phyloP scores from a whole-genome alignment of 768 basidiomycete genomes.

The Ramaria sp. region DNA sequence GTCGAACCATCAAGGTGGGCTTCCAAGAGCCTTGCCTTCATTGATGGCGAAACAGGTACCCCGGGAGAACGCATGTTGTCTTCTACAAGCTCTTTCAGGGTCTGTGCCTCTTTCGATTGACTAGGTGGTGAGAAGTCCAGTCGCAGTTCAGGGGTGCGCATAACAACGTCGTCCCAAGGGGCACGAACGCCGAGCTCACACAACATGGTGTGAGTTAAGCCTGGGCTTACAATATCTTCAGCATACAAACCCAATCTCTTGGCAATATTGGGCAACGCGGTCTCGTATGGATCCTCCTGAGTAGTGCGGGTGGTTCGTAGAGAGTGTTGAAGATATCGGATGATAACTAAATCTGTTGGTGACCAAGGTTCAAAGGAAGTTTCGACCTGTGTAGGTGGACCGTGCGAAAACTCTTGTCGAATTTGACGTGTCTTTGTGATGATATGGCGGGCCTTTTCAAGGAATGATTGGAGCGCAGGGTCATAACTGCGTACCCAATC shows the following conservation, averaged over 20 bases:
- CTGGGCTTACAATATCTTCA: constrained; percentile 20
- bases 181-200: constrained; percentile 63
- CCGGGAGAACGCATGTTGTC: not conserved
- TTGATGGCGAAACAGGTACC: not conserved
- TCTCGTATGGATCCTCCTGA: constrained; percentile 54
- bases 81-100: constrained; percentile 2
- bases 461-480: constrained; percentile 37
- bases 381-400: constrained; percentile 19
- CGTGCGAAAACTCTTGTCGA: constrained; percentile 20
- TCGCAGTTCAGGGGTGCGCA: constrained; percentile 26
- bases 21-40: not conserved
- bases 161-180: constrained; percentile 68
- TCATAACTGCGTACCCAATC: constrained; percentile 33
- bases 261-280: constrained; percentile 43
- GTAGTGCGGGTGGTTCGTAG: constrained; percentile 34
- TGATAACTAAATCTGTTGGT: constrained; percentile 48
- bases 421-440: constrained; percentile 25
- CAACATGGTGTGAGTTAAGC: constrained; percentile 37
- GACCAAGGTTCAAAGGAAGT: constrained; percentile 19
- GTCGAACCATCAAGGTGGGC: constrained; percentile 40
- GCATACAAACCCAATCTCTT: constrained; percentile 37
- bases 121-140: constrained; percentile 12
- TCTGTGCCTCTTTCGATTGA: not conserved
- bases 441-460: constrained; percentile 34
- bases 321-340: constrained; percentile 47